Conservation (phyloP, 1,139 yeast species). For the Barnettozyma hawaiiensis region DNA sequence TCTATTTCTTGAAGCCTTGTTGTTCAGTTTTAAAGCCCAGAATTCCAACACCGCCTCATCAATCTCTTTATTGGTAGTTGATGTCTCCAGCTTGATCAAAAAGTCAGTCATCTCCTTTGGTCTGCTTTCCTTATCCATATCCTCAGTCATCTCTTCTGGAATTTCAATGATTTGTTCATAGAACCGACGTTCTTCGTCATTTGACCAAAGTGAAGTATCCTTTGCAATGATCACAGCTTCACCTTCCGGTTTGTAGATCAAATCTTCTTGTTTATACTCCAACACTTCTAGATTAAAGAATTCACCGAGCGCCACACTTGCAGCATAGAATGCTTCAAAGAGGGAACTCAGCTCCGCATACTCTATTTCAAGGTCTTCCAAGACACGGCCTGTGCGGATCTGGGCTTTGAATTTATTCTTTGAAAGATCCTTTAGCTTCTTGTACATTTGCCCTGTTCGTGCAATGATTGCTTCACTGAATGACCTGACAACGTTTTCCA, state of each 20-base stretch:
- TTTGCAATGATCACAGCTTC: slow-evolving; percentile 27
- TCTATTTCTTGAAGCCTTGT: slow-evolving; percentile 68
- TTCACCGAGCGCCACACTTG: slow-evolving; percentile 43
- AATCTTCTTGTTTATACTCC: slow-evolving; percentile 21
- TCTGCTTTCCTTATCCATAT: slow-evolving; percentile 15
- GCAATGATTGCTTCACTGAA: slow-evolving; percentile 45
- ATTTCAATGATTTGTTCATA: slow-evolving; percentile 45
- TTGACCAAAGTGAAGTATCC: slow-evolving; percentile 56
- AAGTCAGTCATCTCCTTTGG: slow-evolving; percentile 45
- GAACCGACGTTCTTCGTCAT: slow-evolving; percentile 55
- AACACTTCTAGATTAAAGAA: slow-evolving; percentile 32
- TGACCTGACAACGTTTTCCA: slow-evolving; percentile 26
- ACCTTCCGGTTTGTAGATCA: slow-evolving; percentile 13
- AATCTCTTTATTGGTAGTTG: slow-evolving; percentile 43
- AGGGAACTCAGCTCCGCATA: slow-evolving; percentile 35
- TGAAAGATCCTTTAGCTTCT: slow-evolving; percentile 33
- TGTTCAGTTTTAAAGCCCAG: slow-evolving; percentile 48
- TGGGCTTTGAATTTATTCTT: slow-evolving; percentile 47
- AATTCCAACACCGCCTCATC: slow-evolving; percentile 56
- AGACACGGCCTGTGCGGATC: slow-evolving; percentile 58
- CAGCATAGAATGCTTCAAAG: slow-evolving; percentile 42
- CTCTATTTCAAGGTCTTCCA: slow-evolving; percentile 46
- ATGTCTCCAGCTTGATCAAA: slow-evolving; percentile 40
- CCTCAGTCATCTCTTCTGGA: slow-evolving; percentile 21
- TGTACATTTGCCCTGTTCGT: slow-evolving; percentile 34